Conservation (phyloP, 2,329 filamentous ascomycete species). For the Pestalotiopsis sp. region DNA sequence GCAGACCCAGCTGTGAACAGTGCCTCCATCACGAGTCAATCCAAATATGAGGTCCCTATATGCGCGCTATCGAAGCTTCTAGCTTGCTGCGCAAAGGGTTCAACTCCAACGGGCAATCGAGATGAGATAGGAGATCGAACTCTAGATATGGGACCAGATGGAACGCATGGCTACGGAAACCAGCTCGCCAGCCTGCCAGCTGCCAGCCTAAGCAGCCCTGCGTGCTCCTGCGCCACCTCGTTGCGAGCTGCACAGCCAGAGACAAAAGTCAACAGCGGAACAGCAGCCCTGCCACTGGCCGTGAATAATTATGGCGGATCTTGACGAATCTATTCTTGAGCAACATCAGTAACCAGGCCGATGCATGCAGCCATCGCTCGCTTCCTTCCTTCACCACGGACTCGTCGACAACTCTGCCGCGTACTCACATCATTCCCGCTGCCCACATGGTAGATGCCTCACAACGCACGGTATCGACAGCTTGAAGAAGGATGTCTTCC, state of each 20-base stretch:
- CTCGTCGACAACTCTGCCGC: background rate
- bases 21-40: background rate
- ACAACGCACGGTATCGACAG: background rate
- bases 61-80: background rate
- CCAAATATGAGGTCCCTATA: background rate
- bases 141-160: background rate
- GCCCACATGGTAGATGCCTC: background rate
- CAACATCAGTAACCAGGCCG: background rate
- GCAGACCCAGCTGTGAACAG: background rate
- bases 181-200: no score
- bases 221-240: background rate
- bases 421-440: background rate
- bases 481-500: background rate
- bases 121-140: background rate
- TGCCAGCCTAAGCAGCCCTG: background rate
- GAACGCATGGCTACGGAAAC: background rate
- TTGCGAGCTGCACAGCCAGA: background rate
- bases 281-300: background rate
- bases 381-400: background rate
- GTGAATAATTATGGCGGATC: background rate
- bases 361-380: background rate
- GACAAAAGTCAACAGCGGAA: background rate
- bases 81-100: background rate
- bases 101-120: background rate
- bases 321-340: background rate